Evolutionary conservation across 208 protist species (phyloP), one percentile per base, ranked within the genome.

Genomic region (Lotmaria passim): DNA sequence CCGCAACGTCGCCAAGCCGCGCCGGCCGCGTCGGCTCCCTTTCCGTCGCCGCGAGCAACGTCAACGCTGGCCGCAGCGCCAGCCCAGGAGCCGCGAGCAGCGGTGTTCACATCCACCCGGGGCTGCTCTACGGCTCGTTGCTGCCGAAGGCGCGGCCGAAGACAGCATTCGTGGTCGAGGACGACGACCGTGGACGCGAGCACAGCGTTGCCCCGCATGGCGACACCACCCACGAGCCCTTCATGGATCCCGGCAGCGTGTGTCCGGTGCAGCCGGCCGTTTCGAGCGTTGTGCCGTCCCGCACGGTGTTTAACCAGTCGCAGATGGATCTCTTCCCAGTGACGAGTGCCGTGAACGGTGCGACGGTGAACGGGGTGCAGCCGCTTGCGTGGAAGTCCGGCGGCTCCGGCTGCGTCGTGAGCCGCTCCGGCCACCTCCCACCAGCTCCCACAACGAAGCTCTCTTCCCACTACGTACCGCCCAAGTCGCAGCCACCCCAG

Each of bases 351-450:
- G 50, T 78, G 23, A 67, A 78, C 21, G 78, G 75, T 14, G 46
- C 61, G 19, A 55, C 68, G 5, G 39, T 33, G 58, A 30, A 57
- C 14, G 71, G 68, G 3, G 77, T 78, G 50, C 63, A 86, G 73
- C 80, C 70, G 59, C 78, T 91, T 30, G 81, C 87, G 61, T 94
- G 89, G 86, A 82, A 81, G 64, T 91, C 85, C 0, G 78, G 83
- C 53, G 82, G 69, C 62, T 67, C 76, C 15, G 85, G 75, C 26
- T 64, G 38, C 47, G 81, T 94, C 26, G 66, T 78, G n/a, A 51
- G 78, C 48, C 72, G 76, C 38, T 73, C 38, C 47, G 51, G 69
- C 8, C 72, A 76, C 63, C 19, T 81, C 7, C 73, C 82, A 12
- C 34, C 53, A 10, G 44, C 57, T 2, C 76, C 59, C 34, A 36